phyloP scores from a whole-genome alignment of 768 basidiomycete genomes.

The Ramaria rubella region DNA sequence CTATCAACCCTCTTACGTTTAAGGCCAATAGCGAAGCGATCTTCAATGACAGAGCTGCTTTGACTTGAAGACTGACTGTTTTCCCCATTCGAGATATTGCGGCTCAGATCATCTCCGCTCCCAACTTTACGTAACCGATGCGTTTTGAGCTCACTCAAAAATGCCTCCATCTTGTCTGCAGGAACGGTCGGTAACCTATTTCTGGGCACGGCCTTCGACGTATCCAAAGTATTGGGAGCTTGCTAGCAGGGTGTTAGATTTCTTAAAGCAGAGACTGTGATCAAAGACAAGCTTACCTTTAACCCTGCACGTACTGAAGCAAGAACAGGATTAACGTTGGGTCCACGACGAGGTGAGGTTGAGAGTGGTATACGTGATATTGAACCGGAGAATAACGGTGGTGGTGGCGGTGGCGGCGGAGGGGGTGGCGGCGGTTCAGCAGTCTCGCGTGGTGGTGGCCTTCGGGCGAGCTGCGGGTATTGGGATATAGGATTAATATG shows the following conservation, averaged over 20 bases:
- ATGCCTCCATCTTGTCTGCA: constrained; percentile 78
- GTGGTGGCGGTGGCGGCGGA: constrained; percentile 34
- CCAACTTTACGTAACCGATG: constrained; percentile 57
- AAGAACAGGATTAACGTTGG: neutral
- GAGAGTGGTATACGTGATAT: constrained; percentile 8
- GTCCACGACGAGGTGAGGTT: constrained; percentile 11
- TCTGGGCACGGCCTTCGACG: constrained; percentile 1
- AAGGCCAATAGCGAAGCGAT: neutral
- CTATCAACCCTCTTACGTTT: constrained; percentile 13
- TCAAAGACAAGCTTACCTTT: neutral
- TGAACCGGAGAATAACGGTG: constrained; percentile 15
- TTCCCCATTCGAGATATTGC: constrained; percentile 11
- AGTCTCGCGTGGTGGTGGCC: constrained; percentile 21
- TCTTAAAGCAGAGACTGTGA: neutral
- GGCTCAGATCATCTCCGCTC: constrained; percentile 20
- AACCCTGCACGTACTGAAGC: neutral
- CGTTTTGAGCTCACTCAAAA: constrained; percentile 73
- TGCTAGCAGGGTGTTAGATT: neutral
- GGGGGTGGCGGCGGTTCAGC: constrained; percentile 35
- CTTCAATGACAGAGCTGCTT: neutral
- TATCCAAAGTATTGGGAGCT: neutral
- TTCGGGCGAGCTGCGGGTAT: constrained; percentile 38
- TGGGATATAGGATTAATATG: neutral
- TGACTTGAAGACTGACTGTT: constrained; percentile 1
- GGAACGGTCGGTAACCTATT: constrained; percentile 34